Evolutionary conservation across 805 yeast species (phyloP), one percentile per base, ranked within the genome.

Genomic region (Ogataea trehaloabstinens): DNA sequence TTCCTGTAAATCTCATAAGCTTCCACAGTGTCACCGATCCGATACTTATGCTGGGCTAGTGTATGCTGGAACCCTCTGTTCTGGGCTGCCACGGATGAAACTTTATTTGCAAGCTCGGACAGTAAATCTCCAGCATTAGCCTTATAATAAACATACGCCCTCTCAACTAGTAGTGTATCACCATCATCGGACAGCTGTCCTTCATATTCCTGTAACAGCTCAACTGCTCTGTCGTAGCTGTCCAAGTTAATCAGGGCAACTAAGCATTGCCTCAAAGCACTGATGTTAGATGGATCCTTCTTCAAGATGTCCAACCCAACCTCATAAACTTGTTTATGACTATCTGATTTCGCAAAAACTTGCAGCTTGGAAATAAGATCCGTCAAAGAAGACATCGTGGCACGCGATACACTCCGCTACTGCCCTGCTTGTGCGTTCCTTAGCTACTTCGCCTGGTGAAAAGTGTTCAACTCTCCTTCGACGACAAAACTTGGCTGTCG

Each of bases 241-340:
- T 82, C 88, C 41, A 74, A 59, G 49, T 78, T 77, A 55, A 80
- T 78, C 53, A 79, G 65, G 4, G 87, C 76, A 10, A 77, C 75
- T 24, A 81, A 56, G 53, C 80, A 75, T 25, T 66, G 60, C 31
- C 53, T 60, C 29, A 59, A 48, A 4, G 72, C 68, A 2, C 44
- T 42, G 11, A 45, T 30, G 38, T 63, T 64, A 7, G 51, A 34
- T 3, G 62, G 53, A 25, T 60, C 53, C 28, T 45, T 46, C 16
- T 50, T 45, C 31, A 69, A 53, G 21, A 55, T 54, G 19, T 46
- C 44, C 31, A 49, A 45, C 1, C 66, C 66, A 5, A 50, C 32
- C n/a, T 53, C 60, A 25, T 57, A 55, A 10, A 63, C 68, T 32
- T 60, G 58, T 24, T 46, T 51, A 37, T 66, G 67, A 17, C 61